Evolutionary conservation across 768 basidiomycete species (phyloP).

Genomic region (Lactarius sanguifluus): DNA sequence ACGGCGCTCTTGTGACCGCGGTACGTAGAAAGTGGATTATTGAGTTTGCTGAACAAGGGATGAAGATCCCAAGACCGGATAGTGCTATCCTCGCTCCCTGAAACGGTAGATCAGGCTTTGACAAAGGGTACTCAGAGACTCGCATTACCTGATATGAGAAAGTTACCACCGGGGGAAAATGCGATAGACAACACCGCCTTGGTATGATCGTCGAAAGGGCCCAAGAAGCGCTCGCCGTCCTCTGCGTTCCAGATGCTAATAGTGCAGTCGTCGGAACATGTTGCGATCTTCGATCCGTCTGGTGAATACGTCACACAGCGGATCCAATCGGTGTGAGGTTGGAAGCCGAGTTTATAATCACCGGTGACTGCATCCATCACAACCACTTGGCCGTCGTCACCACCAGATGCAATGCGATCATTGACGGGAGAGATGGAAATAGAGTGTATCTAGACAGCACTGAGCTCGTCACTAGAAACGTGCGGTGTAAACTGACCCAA

Average conservation of each 20-base stretch:
- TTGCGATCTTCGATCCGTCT: constrained; percentile 24
- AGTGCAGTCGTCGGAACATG: constrained; percentile 24
- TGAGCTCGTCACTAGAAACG: background rate
- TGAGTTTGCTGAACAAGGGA: constrained; percentile 1
- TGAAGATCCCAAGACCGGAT: constrained; percentile 14
- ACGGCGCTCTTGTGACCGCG: constrained; percentile 31
- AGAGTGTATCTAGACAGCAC: constrained; percentile 1
- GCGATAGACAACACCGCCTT: constrained; percentile 7
- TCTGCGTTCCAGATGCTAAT: constrained; percentile 27
- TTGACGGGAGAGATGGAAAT: constrained; percentile 7
- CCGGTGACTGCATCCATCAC: constrained; percentile 9
- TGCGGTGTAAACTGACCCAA: constrained; percentile 8
- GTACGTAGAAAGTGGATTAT: constrained; percentile 5
- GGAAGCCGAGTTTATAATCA: background rate
- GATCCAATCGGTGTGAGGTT: constrained; percentile 17
- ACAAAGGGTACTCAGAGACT: background rate
- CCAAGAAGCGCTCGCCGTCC: background rate
- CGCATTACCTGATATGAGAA: constrained; percentile 14
- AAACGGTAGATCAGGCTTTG: constrained; percentile 6
- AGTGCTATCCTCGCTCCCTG: constrained; percentile 8
- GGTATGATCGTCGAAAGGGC: constrained; percentile 1
- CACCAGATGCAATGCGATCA: constrained; percentile 11
- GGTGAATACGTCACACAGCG: constrained; percentile 26
- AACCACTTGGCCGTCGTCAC: constrained; percentile 11
- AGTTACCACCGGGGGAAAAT: constrained; percentile 14